Percentiles rank a stretch among this genome's conserved stretches.
Conservation (phyloP, 352 stramenopile genomes). For the Phytopythium aichiense region DNA sequence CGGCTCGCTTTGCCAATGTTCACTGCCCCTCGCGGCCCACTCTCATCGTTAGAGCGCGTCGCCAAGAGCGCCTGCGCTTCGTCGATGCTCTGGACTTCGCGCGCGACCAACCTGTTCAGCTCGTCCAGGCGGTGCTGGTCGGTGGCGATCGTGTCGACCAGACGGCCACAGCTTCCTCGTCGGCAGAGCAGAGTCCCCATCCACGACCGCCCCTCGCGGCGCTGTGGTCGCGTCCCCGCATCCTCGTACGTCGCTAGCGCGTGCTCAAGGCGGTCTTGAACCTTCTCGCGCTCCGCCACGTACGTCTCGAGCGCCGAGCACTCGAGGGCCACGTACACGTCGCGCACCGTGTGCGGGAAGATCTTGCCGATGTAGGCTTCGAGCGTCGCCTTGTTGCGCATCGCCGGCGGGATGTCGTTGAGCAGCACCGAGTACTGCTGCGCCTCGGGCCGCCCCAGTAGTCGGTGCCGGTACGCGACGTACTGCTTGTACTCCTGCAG, state of each 20-base stretch:
- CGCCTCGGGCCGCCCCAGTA: constrained; percentile 46
- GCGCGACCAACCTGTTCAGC: constrained; percentile 54
- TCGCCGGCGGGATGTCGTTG: constrained; percentile 54
- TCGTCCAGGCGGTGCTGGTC: constrained; percentile 49
- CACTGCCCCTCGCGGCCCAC: neutral
- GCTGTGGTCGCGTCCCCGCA: constrained; percentile 32
- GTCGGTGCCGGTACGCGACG: constrained; percentile 47
- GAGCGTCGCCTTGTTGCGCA: constrained; percentile 56
- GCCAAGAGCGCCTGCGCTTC: constrained; percentile 48
- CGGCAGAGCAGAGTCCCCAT: constrained; percentile 34
- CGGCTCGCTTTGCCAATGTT: neutral
- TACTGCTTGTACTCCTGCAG: constrained; percentile 66
- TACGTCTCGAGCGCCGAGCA: constrained; percentile 51
- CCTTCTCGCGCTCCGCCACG: constrained; percentile 44
- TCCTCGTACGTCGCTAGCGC: constrained; percentile 43
- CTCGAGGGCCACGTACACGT: constrained; percentile 70
- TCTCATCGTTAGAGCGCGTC: constrained; percentile 10
- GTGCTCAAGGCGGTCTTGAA: constrained; percentile 48
- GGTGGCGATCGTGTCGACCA: constrained; percentile 60
- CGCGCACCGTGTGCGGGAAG: constrained; percentile 55
- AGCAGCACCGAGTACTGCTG: constrained; percentile 76
- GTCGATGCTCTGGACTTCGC: constrained; percentile 64
- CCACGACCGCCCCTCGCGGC: constrained; percentile 47
- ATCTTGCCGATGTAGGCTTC: constrained; percentile 69
- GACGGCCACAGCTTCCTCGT: constrained; percentile 22